Evolutionary conservation across 208 protist species (phyloP), one percentile per base, ranked within the genome.

Genomic region (Leishmania tarentolae): DNA sequence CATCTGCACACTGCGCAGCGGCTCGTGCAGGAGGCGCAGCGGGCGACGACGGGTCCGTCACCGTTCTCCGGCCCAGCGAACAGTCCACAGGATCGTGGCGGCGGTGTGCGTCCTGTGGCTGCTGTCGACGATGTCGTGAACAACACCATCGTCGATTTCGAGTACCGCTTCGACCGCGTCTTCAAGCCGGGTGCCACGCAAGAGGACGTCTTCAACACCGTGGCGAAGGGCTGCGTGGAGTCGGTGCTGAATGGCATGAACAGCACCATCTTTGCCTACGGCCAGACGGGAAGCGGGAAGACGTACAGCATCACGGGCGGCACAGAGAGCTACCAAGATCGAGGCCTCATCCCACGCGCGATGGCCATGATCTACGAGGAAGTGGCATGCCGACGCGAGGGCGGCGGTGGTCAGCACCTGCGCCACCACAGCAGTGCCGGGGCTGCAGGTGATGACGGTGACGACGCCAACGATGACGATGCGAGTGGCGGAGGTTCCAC

Each of bases 251-350:
- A 94, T 46, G 95, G 95, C 46, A 88, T 93, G 82, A 97, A 98
- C 88, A 94, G 92, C 75, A 98, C 95, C 35, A 81, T 98, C 21
- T 96, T 98, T 81, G 94, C 95, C 57, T 98, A 98, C 77, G 95
- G 95, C 3, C 95, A 98, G 71, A 98, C 95, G 0, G 95, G 95
- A 61, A 95, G 90, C 84, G 95, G 95, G 44, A 98, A 98, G 83
- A 98, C 95, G 56, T 96, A 91, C 85, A 97, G 92, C 76, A 95
- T 97, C 84, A 96, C 93, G 4, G 95, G 95, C n/a, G 95, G 95
- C 37, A 92, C 92, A 50, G 91, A 96, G 56, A 94, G 90, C 81
- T 96, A 97, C 76, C 82, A 95, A 19, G 93, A 97, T 31, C 88
- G 93, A 31, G 95, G 95, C 24, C 91, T 98, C 66, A 97, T 98